Evolutionary conservation across 306 rosid species (phyloP), one percentile per base, ranked within the genome.

Genomic region (Acacia crassicarpa): DNA sequence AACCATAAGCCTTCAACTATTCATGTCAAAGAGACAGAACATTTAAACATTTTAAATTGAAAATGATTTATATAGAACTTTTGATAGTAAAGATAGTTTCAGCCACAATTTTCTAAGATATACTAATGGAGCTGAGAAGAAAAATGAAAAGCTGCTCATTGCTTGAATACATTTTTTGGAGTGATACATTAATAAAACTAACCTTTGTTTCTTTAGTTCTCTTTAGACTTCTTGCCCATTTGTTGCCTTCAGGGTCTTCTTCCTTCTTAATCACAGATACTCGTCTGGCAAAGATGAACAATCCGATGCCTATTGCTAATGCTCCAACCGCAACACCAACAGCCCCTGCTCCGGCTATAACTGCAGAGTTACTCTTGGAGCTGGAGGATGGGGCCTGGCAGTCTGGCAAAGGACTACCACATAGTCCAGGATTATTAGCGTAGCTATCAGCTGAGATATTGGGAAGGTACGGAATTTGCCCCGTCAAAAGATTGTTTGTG

Each of bases 161-260:
- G 48, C 11, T 27, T 68, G 14, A 41, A 20, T 13, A 40, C 32
- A 17, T 41, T 19, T 66, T 67, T 40, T 10, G 9, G 74, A 68
- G 74, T n/a, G 74, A 68, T 68, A 2, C 30, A n/a, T 68, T 12
- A 22, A 20, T 69, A 69, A 69, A 69, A 69, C 53, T 41, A 41
- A 69, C 74, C 74, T 69, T 69, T 43, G 22, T 69, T 69, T 20
- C 53, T 69, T 69, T 69, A 43, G 74, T 69, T 69, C 54, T 35
- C 53, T 69, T 69, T 43, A 69, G 51, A 69, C 49, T 69, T 69
- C 74, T 69, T n/a, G 74, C 74, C 74, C 74, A 69, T 69, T 69
- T 69, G 74, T 69, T 69, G 46, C 74, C 74, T 43, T 69, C 74
- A 41, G 74, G 54, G 17, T 69, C 74, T 46, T 69, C 74, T 69